Percentiles rank a stretch among this genome's conserved stretches.
These are phyloP conservation scores for Syzygium aqueum DNA, from an alignment of 345 rosid genomes.

Conservation along the genomic window DNA sequence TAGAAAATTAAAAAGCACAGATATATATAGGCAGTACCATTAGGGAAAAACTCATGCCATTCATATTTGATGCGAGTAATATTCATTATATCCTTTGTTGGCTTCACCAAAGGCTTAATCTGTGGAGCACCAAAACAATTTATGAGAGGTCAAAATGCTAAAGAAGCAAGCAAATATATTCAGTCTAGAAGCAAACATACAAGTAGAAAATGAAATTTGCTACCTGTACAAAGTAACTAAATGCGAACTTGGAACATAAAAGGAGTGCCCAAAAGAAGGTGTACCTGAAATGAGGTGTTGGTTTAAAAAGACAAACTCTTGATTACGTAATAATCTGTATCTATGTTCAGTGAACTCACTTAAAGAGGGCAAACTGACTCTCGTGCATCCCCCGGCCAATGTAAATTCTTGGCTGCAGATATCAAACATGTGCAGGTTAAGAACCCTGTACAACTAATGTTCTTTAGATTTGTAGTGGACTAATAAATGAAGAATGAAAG, in stretches of 20 bases:
- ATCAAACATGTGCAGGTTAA: not conserved
- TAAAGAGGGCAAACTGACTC: constrained; percentile 80
- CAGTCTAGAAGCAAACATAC: not conserved
- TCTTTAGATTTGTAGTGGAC: not conserved
- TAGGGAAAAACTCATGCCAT: constrained; percentile 93
- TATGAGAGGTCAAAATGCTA: not conserved
- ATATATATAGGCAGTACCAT: constrained; percentile 33
- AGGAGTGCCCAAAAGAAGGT: constrained; percentile 85
- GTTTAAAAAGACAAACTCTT: not conserved
- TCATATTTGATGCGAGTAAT: constrained; percentile 51
- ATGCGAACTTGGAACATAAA: constrained; percentile 53
- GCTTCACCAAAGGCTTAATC: constrained; percentile 85
- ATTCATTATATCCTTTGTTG: constrained; percentile 78
- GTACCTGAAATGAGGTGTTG: constrained; percentile 46
- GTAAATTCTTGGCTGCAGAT: constrained; percentile 81
- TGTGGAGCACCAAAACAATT: constrained; percentile 9
- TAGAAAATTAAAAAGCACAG: constrained; percentile 2
- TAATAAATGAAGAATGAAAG: not conserved
- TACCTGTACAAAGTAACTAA: constrained; percentile 86
- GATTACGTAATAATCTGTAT: not conserved
- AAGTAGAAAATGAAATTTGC: constrained; percentile 2
- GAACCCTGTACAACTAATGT: not conserved
- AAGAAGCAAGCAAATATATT: not conserved
- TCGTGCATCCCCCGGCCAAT: constrained; percentile 99
- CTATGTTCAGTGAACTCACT: constrained; percentile 41